Percentiles rank a stretch among this genome's conserved stretches.
Evolutionary conservation across 2,329 filamentous ascomycete genomes (phyloP).

Genomic region (Talaromyces sp.): DNA sequence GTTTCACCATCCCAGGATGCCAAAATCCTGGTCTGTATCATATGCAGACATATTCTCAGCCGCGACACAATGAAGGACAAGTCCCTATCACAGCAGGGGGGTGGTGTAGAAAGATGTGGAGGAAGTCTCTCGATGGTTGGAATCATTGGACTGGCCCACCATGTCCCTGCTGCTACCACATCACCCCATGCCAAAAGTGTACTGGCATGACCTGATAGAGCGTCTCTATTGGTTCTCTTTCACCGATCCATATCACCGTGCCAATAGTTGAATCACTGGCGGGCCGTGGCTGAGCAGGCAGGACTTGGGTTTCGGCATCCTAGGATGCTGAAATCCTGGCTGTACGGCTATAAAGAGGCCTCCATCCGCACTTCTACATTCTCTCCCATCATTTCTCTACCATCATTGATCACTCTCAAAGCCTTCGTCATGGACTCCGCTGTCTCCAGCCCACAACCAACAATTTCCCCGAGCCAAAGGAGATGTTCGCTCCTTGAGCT

Average conservation of each 20-base stretch:
- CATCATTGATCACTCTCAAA: not conserved
- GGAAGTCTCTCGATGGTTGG: no score
- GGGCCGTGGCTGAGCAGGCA: not conserved
- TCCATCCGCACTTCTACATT: not conserved
- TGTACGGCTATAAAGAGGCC: not conserved
- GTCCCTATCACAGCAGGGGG: no score
- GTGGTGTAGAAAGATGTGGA: no score
- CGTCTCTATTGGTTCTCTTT: no score
- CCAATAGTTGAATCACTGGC: not conserved
- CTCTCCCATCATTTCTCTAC: not conserved
- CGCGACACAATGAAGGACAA: not conserved
- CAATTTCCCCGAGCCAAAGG: not conserved
- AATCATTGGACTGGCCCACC: not conserved
- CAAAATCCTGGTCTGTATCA: no score
- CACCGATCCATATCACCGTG: not conserved
- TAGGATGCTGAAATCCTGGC: conserved; percentile 5
- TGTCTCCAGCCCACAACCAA: not conserved
- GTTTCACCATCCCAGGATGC: no score
- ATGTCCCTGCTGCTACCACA: not conserved
- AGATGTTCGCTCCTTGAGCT: not conserved
- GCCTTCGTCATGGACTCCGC: not conserved
- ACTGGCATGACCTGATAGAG: no score
- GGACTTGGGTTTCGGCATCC: conserved; percentile 9
- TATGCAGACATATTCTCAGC: no score
- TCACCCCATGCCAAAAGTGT: no score